These are phyloP conservation scores for Fagus sylvatica DNA, from an alignment of 306 rosid species.

Conservation along the genomic window DNA sequence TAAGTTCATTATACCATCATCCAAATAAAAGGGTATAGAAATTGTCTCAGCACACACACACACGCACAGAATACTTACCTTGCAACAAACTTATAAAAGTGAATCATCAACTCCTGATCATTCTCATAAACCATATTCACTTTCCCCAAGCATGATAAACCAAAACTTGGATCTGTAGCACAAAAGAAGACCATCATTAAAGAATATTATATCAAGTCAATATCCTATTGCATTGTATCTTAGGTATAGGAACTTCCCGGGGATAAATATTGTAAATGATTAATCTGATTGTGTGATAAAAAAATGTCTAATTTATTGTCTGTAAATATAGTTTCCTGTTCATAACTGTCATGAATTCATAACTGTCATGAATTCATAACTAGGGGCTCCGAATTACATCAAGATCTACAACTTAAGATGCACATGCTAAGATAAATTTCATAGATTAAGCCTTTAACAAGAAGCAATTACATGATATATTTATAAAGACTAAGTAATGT, in stretches of 20 bases:
- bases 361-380: not conserved
- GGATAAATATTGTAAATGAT: not conserved
- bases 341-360: not conserved
- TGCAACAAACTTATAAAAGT: slow-evolving; percentile 61
- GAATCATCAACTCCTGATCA: slow-evolving; percentile 74
- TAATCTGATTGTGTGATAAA: not conserved
- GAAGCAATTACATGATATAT: not conserved
- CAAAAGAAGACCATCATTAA: slow-evolving; percentile 6
- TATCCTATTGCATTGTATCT: not conserved
- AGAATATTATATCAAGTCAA: not conserved
- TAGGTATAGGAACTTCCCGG: not conserved
- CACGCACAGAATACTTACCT: slow-evolving; percentile 38
- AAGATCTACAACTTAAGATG: not conserved
- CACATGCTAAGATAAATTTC: not conserved
- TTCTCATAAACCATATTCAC: slow-evolving; percentile 58
- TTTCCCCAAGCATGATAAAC: slow-evolving; percentile 74
- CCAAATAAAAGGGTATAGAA: not conserved
- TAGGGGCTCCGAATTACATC: not conserved
- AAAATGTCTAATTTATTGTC: not conserved
- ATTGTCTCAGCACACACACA: too few species aligned
- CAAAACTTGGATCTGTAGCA: slow-evolving; percentile 69
- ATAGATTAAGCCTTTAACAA: not conserved
- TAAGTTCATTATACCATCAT: not conserved
- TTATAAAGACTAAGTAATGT: not conserved
- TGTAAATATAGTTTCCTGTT: not conserved